Conservation (phyloP, 2,329 filamentous ascomycete genomes). For the Colletotrichum sojae region DNA sequence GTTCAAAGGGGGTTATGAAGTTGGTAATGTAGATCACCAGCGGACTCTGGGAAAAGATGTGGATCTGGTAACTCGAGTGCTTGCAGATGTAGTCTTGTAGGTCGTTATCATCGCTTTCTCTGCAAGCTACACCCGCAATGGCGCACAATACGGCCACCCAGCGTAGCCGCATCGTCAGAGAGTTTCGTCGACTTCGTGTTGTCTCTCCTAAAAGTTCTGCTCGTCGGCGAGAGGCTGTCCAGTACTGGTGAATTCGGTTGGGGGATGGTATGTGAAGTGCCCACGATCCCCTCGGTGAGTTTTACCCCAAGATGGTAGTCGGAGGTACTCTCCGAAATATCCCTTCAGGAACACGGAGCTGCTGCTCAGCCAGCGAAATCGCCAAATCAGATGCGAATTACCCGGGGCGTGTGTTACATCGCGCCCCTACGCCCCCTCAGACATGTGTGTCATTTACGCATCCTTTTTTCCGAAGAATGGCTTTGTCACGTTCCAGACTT, state of each 20-base stretch:
- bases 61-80: slow-evolving; percentile 50
- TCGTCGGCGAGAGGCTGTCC: too few species aligned
- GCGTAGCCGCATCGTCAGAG: neutral
- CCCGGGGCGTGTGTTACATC: neutral
- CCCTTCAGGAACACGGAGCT: neutral
- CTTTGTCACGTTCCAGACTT: neutral
- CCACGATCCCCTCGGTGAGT: neutral
- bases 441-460: neutral
- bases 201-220: neutral
- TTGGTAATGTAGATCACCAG: slow-evolving; percentile 56
- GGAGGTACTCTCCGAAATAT: neutral
- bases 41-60: slow-evolving; percentile 54
- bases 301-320: slow-evolving; percentile 3
- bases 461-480: neutral
- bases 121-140: neutral
- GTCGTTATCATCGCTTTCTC: neutral
- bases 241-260: too few species aligned
- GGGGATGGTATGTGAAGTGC: too few species aligned
- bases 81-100: slow-evolving; percentile 45
- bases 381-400: neutral
- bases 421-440: neutral
- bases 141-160: neutral
- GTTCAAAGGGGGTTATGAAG: slow-evolving; percentile 54
- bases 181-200: too few species aligned
- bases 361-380: neutral